phyloP scores from a whole-genome alignment of 2,329 filamentous ascomycete genomes.

The Torrubiellomyces zombiae region DNA sequence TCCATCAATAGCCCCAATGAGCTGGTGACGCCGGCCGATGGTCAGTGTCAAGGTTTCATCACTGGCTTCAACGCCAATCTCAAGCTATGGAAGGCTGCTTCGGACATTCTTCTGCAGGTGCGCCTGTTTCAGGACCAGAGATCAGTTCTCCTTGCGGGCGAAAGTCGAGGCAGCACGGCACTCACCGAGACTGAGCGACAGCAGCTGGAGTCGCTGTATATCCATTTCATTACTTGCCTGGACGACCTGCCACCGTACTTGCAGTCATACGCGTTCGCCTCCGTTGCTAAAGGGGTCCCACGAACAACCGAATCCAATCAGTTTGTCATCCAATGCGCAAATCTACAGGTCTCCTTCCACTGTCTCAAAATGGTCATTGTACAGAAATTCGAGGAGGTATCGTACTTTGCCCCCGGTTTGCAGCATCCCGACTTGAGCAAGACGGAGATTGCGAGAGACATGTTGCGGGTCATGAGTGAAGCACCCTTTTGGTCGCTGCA shows the following conservation, averaged over 20 bases:
- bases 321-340: slow-evolving; percentile 21
- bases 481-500: slow-evolving; percentile 24
- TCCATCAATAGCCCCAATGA: slow-evolving; percentile 4
- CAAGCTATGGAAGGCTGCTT: slow-evolving; percentile 22
- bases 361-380: slow-evolving; percentile 24
- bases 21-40: slow-evolving; percentile 5
- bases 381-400: slow-evolving; percentile 17
- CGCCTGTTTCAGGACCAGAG: slow-evolving; percentile 13
- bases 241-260: slow-evolving; percentile 21
- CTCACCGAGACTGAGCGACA: slow-evolving; percentile 12
- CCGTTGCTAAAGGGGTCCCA: slow-evolving; percentile 3
- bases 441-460: slow-evolving; percentile 26
- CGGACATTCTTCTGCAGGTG: slow-evolving; percentile 21
- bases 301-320: slow-evolving; percentile 12
- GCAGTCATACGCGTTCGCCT: slow-evolving; percentile 12
- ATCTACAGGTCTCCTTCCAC: slow-evolving; percentile 22
- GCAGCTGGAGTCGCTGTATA: slow-evolving; percentile 18
- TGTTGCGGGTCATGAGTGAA: slow-evolving; percentile 21
- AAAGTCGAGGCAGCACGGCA: background rate
- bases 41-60: slow-evolving; percentile 13
- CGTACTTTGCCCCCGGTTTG: slow-evolving; percentile 12
- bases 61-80: slow-evolving; percentile 25
- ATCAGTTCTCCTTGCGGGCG: slow-evolving; percentile 3
- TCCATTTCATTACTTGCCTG: slow-evolving; percentile 22
- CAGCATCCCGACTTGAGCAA: slow-evolving; percentile 18